Base-by-base conservation (phyloP, 2,329 filamentous ascomycete species). In the Phyllosticta ampelicida region DNA sequence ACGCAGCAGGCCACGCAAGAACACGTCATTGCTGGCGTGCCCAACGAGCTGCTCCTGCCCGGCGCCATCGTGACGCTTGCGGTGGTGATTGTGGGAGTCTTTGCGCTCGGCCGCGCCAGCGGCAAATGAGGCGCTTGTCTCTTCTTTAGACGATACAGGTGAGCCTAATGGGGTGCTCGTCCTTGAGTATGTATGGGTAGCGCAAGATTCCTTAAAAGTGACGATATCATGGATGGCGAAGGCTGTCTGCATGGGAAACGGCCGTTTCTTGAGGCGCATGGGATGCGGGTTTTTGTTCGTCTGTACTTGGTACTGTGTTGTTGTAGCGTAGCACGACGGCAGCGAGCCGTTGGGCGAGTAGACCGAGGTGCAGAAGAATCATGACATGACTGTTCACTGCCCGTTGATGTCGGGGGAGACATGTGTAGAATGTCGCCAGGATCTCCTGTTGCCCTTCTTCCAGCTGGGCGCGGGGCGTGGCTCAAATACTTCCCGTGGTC, bases 11-110 rank as follows among this genome's bases (percentile, higher is more conserved):
- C 78, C 9, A 62, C 64, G 8, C 29, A 62, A 23, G 85, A 92
- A 60, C 89, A 95, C 73, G 77, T 96, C 60, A 92, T 99, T 68
- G 81, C 86, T 1, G 94, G 94, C 57, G 87, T 99, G 30, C 90
- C 94, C 9, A 99, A 99, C 68, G 94, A 99, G 68, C 78, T 97
- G 57, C 78, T 99, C 18, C 81, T 97, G 49, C 94, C 94, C 0
- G 94, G 94, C 63, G 94, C 94, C 19, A 92, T 99, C 70, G 90
- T 94, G 59, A 91, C 91, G n/a, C 75, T 99, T 68, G 94, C 92
- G 9, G 89, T 95, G 50, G 91, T 96, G 44, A 96, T 99, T 73
- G 80, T 95, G 48, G 89, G 89, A 63, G 92, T 97, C 10, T 99
- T 99, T 75, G 85, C 90, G 49, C 84, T 99, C 66, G 85, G 89